phyloP scores from a whole-genome alignment of 2,329 filamentous ascomycete species.

The Dothistroma septosporum region DNA sequence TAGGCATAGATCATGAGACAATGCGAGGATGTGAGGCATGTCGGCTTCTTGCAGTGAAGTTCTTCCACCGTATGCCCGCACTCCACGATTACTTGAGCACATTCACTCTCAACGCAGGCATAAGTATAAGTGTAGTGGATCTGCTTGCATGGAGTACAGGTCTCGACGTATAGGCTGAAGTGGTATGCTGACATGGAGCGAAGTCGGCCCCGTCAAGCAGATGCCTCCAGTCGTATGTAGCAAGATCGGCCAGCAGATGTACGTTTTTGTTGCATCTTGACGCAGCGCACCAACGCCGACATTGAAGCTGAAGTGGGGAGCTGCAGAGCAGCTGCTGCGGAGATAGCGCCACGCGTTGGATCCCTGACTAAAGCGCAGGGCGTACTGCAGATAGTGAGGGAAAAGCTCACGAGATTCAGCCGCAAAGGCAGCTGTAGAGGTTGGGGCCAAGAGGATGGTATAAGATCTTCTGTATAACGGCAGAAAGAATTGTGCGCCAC shows the following conservation, averaged over 20 bases:
- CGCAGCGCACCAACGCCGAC: too few species aligned
- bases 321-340: not conserved
- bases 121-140: too few species aligned
- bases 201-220: not conserved
- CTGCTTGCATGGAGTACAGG: not conserved
- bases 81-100: too few species aligned
- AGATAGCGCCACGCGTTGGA: not conserved
- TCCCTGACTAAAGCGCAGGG: not conserved
- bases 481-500: not conserved
- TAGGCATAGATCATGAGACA: not conserved
- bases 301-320: not conserved
- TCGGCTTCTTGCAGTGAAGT: too few species aligned
- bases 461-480: not conserved
- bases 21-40: not conserved
- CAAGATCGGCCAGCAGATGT: too few species aligned
- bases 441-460: not conserved
- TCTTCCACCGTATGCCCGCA: too few species aligned
- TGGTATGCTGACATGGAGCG: not conserved
- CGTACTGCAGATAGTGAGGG: not conserved
- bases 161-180: not conserved
- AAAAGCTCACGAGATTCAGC: not conserved
- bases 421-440: not conserved
- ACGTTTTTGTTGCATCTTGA: too few species aligned
- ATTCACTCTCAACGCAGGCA: too few species aligned
- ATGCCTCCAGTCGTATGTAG: too few species aligned